phyloP scores from a whole-genome alignment of 371 early-diverging fungal species.

The Rhizopus sp. region DNA sequence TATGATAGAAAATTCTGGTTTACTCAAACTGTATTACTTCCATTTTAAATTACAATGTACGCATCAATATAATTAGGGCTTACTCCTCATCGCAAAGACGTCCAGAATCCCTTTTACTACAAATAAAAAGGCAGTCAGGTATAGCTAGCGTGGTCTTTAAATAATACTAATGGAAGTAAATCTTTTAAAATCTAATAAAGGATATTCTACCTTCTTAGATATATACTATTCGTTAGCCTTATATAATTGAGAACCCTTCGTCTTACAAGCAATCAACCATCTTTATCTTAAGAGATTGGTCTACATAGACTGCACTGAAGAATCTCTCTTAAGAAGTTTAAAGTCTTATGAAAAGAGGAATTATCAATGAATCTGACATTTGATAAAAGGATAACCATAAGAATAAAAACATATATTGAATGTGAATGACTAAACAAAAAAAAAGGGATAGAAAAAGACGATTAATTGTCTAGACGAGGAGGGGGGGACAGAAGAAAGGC shows the following conservation, averaged over 20 bases:
- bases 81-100: constrained; percentile 6
- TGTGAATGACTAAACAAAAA: constrained; percentile 2
- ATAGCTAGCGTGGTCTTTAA: constrained; percentile 5
- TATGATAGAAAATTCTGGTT: not conserved
- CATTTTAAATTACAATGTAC: constrained; percentile 5
- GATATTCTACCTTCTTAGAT: constrained; percentile 3
- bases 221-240: constrained; percentile 5
- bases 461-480: constrained; percentile 10
- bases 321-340: constrained; percentile 5
- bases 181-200: constrained; percentile 5
- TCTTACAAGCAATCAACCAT: constrained; percentile 5
- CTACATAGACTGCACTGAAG: constrained; percentile 6
- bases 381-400: constrained; percentile 8
- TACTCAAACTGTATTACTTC: constrained; percentile 8
- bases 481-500: constrained; percentile 8
- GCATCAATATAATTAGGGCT: constrained; percentile 11
- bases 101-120: constrained; percentile 5
- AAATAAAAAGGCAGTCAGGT: constrained; percentile 5
- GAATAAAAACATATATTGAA: constrained; percentile 12
- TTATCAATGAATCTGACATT: constrained; percentile 8
- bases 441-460: constrained; percentile 10
- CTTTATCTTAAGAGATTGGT: constrained; percentile 5
- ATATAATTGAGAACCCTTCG: constrained; percentile 6
- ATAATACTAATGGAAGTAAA: constrained; percentile 4
- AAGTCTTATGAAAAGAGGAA: constrained; percentile 5